Evolutionary conservation across 2,329 filamentous ascomycete genomes (phyloP).

Genomic region (Claviceps digitariae): DNA sequence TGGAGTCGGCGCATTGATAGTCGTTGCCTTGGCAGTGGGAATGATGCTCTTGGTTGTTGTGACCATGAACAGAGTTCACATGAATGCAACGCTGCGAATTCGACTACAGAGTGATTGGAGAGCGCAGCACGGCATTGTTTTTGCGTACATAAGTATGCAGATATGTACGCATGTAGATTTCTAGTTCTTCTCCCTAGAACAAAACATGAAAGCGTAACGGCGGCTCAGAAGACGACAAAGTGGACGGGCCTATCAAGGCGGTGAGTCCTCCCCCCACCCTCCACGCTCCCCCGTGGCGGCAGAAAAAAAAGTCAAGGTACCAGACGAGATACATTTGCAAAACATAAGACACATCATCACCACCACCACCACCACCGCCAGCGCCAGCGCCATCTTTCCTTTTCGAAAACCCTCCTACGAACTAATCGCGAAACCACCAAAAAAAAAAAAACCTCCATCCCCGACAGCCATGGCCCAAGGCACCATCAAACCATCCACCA

Average conservation of each 20-base stretch:
- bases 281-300: not conserved
- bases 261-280: not conserved
- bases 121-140: no score
- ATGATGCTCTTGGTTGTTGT: no score
- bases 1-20: not conserved
- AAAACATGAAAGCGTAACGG: not conserved
- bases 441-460: not conserved
- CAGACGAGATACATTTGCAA: not conserved
- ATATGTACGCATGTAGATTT: no score
- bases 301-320: not conserved
- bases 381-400: not conserved
- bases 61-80: no score
- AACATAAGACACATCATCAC: not conserved
- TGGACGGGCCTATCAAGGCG: not conserved
- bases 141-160: no score
- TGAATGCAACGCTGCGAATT: no score
- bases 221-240: no score
- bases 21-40: not conserved
- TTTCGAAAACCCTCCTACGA: not conserved
- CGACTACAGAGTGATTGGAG: no score
- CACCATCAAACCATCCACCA: conserved; percentile 32
- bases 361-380: not conserved
- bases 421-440: no score
- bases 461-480: conserved; percentile 38
- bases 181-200: no score